A percentile compares a stretch with the other conserved stretches of the same genome.
Conservation (phyloP, 2,329 filamentous ascomycete species). For the Trichoderma breve region DNA sequence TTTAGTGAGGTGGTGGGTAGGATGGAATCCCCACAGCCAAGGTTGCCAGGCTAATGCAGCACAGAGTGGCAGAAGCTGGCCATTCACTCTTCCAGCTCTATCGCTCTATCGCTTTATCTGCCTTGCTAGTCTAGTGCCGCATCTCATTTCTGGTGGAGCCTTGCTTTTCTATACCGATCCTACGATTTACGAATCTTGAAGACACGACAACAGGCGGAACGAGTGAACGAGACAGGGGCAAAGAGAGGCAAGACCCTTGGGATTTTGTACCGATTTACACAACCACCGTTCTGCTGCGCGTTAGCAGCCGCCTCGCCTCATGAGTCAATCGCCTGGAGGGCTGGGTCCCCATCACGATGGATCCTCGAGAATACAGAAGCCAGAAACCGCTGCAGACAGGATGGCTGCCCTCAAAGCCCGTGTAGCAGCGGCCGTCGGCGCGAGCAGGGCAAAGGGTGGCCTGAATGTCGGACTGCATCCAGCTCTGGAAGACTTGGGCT, state of each 20-base stretch:
- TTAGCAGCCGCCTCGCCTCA: constrained; percentile 25
- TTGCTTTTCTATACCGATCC: neutral
- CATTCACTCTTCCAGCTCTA: neutral
- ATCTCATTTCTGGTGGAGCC: neutral
- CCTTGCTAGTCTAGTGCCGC: neutral
- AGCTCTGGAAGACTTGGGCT: constrained; percentile 60
- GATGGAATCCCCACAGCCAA: constrained; percentile 2
- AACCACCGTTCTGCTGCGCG: neutral
- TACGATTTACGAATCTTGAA: neutral
- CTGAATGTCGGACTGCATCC: constrained; percentile 76
- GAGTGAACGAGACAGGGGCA: neutral
- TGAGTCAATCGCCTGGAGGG: constrained; percentile 52
- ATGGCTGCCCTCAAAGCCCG: constrained; percentile 77
- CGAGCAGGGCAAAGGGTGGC: constrained; percentile 61
- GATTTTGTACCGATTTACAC: neutral
- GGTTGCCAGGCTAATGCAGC: neutral
- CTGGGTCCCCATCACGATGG: constrained; percentile 57
- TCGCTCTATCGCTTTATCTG: neutral
- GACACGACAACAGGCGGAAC: neutral
- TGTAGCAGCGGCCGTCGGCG: constrained; percentile 70
- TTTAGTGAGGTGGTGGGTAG: constrained; percentile 21
- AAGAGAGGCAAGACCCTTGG: neutral
- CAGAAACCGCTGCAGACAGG: constrained; percentile 59
- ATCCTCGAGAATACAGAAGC: constrained; percentile 53
- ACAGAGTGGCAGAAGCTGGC: neutral